A percentile compares a stretch with the other conserved stretches of the same genome.
Evolutionary conservation across 805 yeast species (phyloP).

Genomic region (Metschnikowia matae): DNA sequence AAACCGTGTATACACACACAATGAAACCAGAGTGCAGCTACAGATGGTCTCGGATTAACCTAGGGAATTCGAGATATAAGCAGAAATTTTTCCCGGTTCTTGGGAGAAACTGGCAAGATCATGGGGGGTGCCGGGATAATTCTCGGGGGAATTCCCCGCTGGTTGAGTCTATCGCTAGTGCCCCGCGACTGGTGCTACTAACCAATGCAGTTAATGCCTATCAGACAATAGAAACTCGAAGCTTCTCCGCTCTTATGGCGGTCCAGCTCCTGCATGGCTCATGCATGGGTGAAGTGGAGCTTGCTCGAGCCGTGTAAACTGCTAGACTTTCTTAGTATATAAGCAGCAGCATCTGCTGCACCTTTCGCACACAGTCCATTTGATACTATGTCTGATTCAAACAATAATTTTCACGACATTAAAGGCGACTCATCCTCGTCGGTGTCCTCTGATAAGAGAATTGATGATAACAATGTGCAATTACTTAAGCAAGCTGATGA

Average conservation of each 20-base stretch:
- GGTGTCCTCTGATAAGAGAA: background rate
- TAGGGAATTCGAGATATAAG: background rate
- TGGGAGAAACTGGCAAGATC: background rate
- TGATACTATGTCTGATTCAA: constrained; percentile 4
- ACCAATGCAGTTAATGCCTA: background rate
- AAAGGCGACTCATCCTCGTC: constrained; percentile 8
- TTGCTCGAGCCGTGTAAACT: background rate
- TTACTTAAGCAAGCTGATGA: constrained; percentile 10
- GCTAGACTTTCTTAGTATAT: constrained; percentile 1
- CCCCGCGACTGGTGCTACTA: constrained; percentile 3
- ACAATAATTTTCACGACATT: constrained; percentile 1
- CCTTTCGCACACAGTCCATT: background rate
- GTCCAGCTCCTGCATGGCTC: background rate
- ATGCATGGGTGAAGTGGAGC: background rate
- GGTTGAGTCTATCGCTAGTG: background rate
- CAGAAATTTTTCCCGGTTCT: background rate
- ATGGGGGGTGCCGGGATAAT: background rate
- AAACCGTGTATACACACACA: no score
- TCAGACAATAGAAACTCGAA: background rate
- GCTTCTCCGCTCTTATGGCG: background rate
- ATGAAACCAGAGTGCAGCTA: no score
- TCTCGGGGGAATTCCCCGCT: constrained; percentile 2
- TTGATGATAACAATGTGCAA: background rate
- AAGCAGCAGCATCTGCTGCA: background rate
- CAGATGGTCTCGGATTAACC: no score